Evolutionary conservation across 257 asterid species (phyloP), one percentile per base, ranked within the genome.

Genomic region (Asclepias syriaca): DNA sequence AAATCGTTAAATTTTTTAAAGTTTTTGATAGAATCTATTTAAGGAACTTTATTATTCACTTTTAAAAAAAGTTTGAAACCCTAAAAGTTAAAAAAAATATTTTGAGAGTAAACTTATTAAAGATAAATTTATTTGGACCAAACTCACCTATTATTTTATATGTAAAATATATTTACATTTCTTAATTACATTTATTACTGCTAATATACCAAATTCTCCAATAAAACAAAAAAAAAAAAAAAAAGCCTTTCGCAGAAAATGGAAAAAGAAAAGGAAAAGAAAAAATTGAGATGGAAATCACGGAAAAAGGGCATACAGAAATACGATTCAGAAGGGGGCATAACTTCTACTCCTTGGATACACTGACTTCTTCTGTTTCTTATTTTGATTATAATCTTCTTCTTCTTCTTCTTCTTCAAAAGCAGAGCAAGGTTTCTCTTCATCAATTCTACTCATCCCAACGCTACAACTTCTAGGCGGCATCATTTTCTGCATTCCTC

Each of bases 361-460:
- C 29, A 76, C 81, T 16, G 69, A 34, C 5, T 78, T 78, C n/a
- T 68, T 78, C n/a, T 68, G 73, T 43, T 80, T 85, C 51, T 45
- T 21, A 2, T 64, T 73, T 69, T 60, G 21, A n/a, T 1, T 15
- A 49, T 49, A 49, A 49, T 49, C 53, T 49, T 49, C 53, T 24
- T 48, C 53, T 49, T 49, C 53, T 49, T 65, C 40, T 3, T 77
- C 82, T 13, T 83, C 91, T 9, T 82, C 84, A 56, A 82, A 83
- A 78, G 75, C 71, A 76, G 46, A 81, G 76, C 57, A 81, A 5
- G 97, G 89, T 3, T 72, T 74, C 0, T 94, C 99, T 55, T 94
- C 99, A 65, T 91, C 99, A 39, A 94, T 94, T 61, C 84, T 90
- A 10, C 93, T 97, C 93, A 94, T 89, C 0, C 86, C 96, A 0